Evolutionary conservation across 345 rosid species (phyloP), one percentile per base, ranked within the genome.

Genomic region (Zanthoxylum bungeanum): DNA sequence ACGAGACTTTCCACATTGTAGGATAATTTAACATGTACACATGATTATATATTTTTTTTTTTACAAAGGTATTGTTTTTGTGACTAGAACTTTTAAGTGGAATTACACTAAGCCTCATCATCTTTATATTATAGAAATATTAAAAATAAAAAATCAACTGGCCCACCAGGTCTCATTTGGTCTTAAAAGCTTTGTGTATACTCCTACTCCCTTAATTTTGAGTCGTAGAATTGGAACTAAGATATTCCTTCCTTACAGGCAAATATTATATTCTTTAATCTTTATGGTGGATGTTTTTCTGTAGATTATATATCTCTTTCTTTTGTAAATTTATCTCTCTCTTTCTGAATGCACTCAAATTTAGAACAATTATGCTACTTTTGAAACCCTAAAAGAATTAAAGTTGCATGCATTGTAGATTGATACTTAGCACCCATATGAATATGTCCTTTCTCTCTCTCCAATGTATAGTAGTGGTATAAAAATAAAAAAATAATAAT

Each of bases 221-320:
- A 85, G 91, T 85, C 92, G 89, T 85, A 85, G 89, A 85, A 85
- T 86, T 88, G 81, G 89, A 88, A 85, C 81, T 85, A 73, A 88
- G 91, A 88, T 88, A 88, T 90, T 90, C 96, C 77, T 88, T 88
- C 60, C 95, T 86, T 87, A 60, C 74, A 57, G 53, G 66, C 68
- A 81, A 78, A 83, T 76, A 86, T 87, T 84, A 66, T 84, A 81
- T 86, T 85, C 86, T 79, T 78, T 84, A 81, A 84, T 85, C 86
- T 79, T 78, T 70, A 14, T 55, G 59, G 51, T 72, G 66, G 76
- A 62, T 85, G 74, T 83, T 75, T 65, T 30, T 31, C 49, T 34
- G 68, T 64, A 80, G 81, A 85, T 78, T 65, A 84, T 73, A 87
- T 83, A 85, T 89, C 87, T 36, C 78, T 53, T 55, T 33, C 33